phyloP scores from a whole-genome alignment of 306 rosid genomes.

The Prunus armeniaca region DNA sequence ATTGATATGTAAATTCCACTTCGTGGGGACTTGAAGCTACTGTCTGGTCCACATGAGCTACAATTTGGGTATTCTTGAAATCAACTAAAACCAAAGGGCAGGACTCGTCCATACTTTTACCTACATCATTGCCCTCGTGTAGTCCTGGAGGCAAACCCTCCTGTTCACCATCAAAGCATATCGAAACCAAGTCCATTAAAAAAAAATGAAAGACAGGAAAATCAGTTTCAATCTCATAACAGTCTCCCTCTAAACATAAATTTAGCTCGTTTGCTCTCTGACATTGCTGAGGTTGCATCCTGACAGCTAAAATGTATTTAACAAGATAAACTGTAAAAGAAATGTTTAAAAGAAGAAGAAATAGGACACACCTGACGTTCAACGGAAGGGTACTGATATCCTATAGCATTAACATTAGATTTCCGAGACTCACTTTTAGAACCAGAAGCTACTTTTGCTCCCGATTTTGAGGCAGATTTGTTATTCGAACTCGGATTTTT shows the following conservation, averaged over 20 bases:
- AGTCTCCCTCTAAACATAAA: background rate
- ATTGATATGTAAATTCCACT: conserved; percentile 56
- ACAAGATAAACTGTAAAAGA: background rate
- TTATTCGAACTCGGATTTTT: conserved; percentile 33
- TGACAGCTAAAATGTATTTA: background rate
- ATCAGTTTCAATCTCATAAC: background rate
- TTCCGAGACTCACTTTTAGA: conserved; percentile 33
- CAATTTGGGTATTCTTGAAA: conserved; percentile 40
- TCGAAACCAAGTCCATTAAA: background rate
- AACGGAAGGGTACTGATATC: conserved; percentile 56
- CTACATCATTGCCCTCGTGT: conserved; percentile 25
- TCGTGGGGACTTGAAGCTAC: conserved; percentile 40
- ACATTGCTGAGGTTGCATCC: background rate
- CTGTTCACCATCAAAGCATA: conserved; percentile 40
- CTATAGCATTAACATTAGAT: conserved; percentile 42
- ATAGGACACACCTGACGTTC: conserved; percentile 50
- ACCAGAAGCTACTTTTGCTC: conserved; percentile 40
- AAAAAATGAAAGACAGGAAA: background rate
- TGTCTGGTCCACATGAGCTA: conserved; percentile 49
- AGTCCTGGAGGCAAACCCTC: conserved; percentile 32
- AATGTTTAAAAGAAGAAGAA: background rate
- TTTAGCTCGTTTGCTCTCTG: background rate
- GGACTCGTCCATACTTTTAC: conserved; percentile 25
- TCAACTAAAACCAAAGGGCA: conserved; percentile 49
- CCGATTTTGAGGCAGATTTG: conserved; percentile 44